phyloP scores from a whole-genome alignment of 192 early-diverging fungal genomes.

The Backusella luteola region DNA sequence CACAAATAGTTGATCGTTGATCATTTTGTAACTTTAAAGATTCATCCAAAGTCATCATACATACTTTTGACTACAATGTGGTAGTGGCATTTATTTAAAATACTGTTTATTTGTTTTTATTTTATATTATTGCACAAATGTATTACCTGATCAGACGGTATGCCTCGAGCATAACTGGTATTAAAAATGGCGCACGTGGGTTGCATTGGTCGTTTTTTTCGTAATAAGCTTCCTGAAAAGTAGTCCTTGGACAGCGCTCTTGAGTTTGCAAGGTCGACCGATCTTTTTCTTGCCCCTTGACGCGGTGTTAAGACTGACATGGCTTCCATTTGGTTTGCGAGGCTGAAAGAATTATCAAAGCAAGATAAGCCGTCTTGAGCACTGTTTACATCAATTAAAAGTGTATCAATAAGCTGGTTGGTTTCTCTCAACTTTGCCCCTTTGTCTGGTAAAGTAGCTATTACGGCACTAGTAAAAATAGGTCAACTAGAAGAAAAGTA shows the following conservation, averaged over 20 bases:
- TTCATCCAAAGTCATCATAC: constrained; percentile 22
- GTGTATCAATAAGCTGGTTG: constrained; percentile 16
- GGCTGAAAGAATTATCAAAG: neutral
- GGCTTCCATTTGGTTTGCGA: neutral
- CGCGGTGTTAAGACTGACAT: constrained; percentile 11
- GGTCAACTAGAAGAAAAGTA: neutral
- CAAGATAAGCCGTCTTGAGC: neutral
- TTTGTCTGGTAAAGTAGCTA: constrained; percentile 26
- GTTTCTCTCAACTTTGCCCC: constrained; percentile 22
- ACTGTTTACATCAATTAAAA: neutral
- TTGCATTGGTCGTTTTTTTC: constrained; percentile 9
- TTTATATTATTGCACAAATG: neutral
- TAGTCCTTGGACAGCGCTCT: constrained; percentile 15
- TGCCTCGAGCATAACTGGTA: neutral
- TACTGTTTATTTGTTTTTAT: neutral
- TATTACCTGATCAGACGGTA: neutral
- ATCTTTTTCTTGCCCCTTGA: constrained; percentile 22
- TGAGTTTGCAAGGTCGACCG: constrained; percentile 22
- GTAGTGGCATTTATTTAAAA: neutral
- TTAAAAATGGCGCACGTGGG: constrained; percentile 6
- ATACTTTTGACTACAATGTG: constrained; percentile 11
- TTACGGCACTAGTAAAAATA: constrained; percentile 2
- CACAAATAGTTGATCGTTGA: neutral
- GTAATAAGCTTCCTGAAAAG: constrained; percentile 16
- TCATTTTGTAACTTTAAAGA: constrained; percentile 15